Percentiles rank a stretch among this genome's conserved stretches.
phyloP scores from a whole-genome alignment of 1,139 yeast genomes.

The Candida sojae region DNA sequence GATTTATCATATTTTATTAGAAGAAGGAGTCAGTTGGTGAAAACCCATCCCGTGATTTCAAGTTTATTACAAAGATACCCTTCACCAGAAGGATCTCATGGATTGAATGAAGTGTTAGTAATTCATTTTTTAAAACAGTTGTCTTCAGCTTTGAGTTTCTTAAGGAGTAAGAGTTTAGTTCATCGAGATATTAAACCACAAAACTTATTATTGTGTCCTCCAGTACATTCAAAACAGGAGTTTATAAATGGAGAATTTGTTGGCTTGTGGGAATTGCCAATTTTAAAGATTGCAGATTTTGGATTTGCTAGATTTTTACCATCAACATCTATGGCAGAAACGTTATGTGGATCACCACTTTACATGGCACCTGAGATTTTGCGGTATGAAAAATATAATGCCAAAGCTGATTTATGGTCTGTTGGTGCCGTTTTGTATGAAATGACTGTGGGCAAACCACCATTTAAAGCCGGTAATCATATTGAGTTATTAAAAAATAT shows the following conservation, averaged over 20 bases:
- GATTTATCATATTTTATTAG: constrained; percentile 87
- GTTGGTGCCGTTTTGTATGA: constrained; percentile 96
- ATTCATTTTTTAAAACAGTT: constrained; percentile 85
- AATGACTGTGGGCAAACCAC: constrained; percentile 94
- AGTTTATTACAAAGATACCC: constrained; percentile 82
- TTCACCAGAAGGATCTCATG: constrained; percentile 73
- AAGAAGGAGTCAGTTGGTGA: constrained; percentile 68
- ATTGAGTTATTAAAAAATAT: constrained; percentile 84
- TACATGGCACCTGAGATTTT: constrained; percentile 99
- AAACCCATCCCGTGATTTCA: constrained; percentile 77
- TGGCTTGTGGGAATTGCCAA: constrained; percentile 87
- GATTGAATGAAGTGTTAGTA: constrained; percentile 76
- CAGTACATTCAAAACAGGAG: constrained; percentile 58
- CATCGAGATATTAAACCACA: constrained; percentile 97
- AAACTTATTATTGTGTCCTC: constrained; percentile 79
- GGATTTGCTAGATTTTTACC: constrained; percentile 97
- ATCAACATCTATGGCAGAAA: constrained; percentile 91
- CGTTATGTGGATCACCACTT: constrained; percentile 93
- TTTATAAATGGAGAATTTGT: constrained; percentile 61
- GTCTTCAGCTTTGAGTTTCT: constrained; percentile 78
- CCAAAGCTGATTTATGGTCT: constrained; percentile 97
- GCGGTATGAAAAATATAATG: constrained; percentile 91
- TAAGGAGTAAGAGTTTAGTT: constrained; percentile 80
- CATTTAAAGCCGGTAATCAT: constrained; percentile 91
- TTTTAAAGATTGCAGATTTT: constrained; percentile 91